Conservation (phyloP, 2,329 filamentous ascomycete species). For the Diaporthe sp. region DNA sequence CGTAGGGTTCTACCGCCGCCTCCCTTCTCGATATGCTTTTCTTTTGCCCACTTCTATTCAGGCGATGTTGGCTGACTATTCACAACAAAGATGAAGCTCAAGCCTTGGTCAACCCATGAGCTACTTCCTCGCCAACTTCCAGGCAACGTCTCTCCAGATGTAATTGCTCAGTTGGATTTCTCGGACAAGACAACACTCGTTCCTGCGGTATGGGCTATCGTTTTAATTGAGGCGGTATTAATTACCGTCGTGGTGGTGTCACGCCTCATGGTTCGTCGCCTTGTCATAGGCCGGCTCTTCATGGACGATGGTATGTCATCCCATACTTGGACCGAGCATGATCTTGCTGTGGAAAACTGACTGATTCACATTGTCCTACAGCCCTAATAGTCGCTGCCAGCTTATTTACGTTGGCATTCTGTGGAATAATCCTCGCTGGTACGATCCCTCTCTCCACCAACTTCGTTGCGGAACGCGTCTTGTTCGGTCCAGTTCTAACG, state of each 20-base stretch:
- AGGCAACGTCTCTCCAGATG: not conserved
- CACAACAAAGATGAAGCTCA: not conserved
- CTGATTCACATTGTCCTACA: not conserved
- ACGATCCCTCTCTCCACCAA: not conserved
- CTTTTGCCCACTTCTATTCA: not conserved
- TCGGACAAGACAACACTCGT: constrained; percentile 14
- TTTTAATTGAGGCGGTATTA: not conserved
- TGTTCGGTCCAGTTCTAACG: not conserved
- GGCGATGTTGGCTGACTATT: not conserved
- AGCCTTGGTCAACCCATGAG: not conserved
- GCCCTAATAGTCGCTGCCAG: constrained; percentile 11
- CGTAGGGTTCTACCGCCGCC: not conserved
- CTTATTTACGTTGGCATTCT: constrained; percentile 8
- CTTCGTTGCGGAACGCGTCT: not conserved
- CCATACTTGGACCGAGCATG: not conserved
- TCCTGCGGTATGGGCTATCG: constrained; percentile 14
- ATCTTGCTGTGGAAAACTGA: not conserved
- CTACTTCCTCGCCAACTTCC: constrained; percentile 10
- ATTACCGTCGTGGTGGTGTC: constrained; percentile 18
- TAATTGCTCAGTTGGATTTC: constrained; percentile 12
- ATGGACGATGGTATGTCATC: constrained; percentile 15
- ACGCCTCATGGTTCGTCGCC: constrained; percentile 9
- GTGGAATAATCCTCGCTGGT: constrained; percentile 3
- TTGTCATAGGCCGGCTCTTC: constrained; percentile 9
- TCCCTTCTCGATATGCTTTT: not conserved